Conservation (phyloP, 108 stramenopile genomes). For the Asterionellopsis glacialis region DNA sequence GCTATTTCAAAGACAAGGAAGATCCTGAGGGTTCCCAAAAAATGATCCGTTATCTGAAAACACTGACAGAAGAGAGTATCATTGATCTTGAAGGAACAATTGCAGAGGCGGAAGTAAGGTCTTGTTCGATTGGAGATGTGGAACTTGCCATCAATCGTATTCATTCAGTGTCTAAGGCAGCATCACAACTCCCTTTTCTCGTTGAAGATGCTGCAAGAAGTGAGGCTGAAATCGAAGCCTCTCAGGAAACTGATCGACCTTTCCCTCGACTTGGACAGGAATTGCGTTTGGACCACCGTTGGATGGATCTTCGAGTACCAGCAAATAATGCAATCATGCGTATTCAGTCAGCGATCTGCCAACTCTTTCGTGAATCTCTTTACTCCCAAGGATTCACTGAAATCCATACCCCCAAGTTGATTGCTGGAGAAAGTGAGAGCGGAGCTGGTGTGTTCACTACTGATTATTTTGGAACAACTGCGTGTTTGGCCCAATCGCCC, state of each 20-base stretch:
- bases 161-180: constrained; percentile 85
- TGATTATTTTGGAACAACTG: constrained; percentile 93
- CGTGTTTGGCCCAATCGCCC: constrained; percentile 96
- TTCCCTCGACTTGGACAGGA: constrained; percentile 92
- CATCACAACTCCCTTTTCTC: constrained; percentile 82
- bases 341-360: constrained; percentile 87
- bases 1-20: constrained; percentile 94
- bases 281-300: constrained; percentile 87
- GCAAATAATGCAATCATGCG: constrained; percentile 96
- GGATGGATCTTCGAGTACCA: constrained; percentile 93
- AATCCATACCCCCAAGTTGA: constrained; percentile 95
- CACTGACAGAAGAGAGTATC: constrained; percentile 85
- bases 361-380: constrained; percentile 88
- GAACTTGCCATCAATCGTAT: constrained; percentile 83
- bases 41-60: constrained; percentile 90
- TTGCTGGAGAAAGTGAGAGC: constrained; percentile 93
- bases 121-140: constrained; percentile 68
- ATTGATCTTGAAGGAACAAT: constrained; percentile 89
- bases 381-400: constrained; percentile 89
- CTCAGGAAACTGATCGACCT: constrained; percentile 89
- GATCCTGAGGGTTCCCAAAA: constrained; percentile 75
- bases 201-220: constrained; percentile 93
- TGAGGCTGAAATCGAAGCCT: constrained; percentile 88
- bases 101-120: constrained; percentile 69
- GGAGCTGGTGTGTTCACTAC: constrained; percentile 96